A percentile compares a stretch with the other conserved stretches of the same genome.
Evolutionary conservation across 495 filamentous ascomycete species (phyloP).

Genomic region (Lophiotrema nucula): DNA sequence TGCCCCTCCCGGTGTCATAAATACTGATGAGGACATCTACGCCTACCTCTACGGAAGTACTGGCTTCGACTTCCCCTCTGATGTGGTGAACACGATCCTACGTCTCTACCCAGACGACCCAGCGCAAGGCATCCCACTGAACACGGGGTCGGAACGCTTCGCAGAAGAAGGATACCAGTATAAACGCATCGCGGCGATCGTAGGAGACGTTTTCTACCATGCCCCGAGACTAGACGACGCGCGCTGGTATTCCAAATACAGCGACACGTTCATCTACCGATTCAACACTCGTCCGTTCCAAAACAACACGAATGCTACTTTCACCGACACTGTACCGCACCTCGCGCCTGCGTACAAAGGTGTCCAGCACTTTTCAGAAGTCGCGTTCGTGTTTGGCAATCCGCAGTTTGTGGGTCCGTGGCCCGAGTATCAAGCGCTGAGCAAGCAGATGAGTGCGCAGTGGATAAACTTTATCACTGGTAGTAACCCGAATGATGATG

Average conservation of each 20-base stretch:
- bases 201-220: slow-evolving; percentile 35
- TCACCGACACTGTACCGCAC: slow-evolving; percentile 9
- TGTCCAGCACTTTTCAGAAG: slow-evolving; percentile 33
- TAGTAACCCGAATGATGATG: slow-evolving; percentile 28
- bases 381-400: slow-evolving; percentile 32
- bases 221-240: slow-evolving; percentile 30
- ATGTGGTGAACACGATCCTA: slow-evolving; percentile 26
- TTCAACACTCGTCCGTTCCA: slow-evolving; percentile 34
- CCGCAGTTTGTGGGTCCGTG: slow-evolving; percentile 32
- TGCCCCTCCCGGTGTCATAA: slow-evolving; percentile 26
- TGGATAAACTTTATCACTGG: slow-evolving; percentile 34
- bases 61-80: slow-evolving; percentile 29
- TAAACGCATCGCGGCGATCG: slow-evolving; percentile 32
- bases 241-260: slow-evolving; percentile 28
- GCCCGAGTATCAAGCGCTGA: slow-evolving; percentile 28
- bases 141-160: slow-evolving; percentile 31
- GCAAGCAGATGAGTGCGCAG: slow-evolving; percentile 31
- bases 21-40: slow-evolving; percentile 30
- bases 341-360: slow-evolving; percentile 32
- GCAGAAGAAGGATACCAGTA: slow-evolving; percentile 31
- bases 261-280: slow-evolving; percentile 33
- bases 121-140: slow-evolving; percentile 27
- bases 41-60: slow-evolving; percentile 24
- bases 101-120: slow-evolving; percentile 34
- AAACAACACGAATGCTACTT: slow-evolving; percentile 31